Base-by-base conservation (phyloP, 148 eudicot genomes). In the Cornus florida region DNA sequence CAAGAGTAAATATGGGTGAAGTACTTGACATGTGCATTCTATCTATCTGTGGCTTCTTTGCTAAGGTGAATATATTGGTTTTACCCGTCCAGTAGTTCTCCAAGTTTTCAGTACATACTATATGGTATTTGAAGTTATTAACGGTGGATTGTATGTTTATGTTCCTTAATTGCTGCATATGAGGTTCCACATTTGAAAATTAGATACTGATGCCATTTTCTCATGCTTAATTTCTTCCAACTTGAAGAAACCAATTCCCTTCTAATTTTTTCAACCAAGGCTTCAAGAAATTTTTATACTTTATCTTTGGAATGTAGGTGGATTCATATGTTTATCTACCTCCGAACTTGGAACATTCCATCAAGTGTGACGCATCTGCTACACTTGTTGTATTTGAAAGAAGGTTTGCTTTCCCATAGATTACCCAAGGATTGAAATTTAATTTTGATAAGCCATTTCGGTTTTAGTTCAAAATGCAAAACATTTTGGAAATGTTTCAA, bases 281-380 rank as follows among this genome's bases (percentile, higher is more conserved):
- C 56, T 68, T 17, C 10, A 33, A 31, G 24, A 70, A 77, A 28
- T 68, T 77, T 80, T 71, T 5, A 35, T 74, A 31, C 82, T 76
- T 72, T 48, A 23, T 78, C 74, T 78, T 77, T 78, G 53, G 76
- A 79, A 50, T 87, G 48, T 80, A 96, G 99, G 99, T 96, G 87
- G 99, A 96, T 82, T 90, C 99, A 31, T 96, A 87, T 88, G 92
- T 93, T 77, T 96, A 93, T 82, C 81, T 93, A 50, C 99, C 99
- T 80, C 95, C 97, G 53, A 89, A 89, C 76, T 80, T 78, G 24
- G 81, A 89, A 62, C 98, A 93, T 80, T 86, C 87, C 24, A 41
- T 96, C 68, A 70, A 73, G 65, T 86, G 92, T 75, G 88, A 87
- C 74, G 83, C 78, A 71, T 74, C 90, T 75, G 88, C 97, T 73